Conservation (phyloP, 345 rosid genomes). For the Brassica carinata region DNA sequence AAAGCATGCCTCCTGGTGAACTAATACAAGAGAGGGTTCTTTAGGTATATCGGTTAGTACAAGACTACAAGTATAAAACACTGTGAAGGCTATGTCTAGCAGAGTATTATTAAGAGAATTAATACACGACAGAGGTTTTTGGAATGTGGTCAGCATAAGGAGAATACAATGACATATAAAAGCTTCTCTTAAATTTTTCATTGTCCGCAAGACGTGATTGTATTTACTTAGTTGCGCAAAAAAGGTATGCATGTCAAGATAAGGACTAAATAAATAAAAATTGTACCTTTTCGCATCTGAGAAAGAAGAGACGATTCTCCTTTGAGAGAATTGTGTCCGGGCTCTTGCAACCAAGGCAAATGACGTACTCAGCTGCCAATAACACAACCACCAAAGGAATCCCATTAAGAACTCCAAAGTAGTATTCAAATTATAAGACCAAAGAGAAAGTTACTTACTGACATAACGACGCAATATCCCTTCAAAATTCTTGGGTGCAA, state of each 20-base stretch:
- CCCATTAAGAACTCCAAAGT: neutral
- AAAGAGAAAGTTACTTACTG: constrained; percentile 49
- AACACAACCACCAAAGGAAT: neutral
- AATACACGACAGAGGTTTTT: neutral
- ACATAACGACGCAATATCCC: constrained; percentile 65
- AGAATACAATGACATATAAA: neutral
- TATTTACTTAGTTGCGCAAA: neutral
- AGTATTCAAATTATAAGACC: neutral
- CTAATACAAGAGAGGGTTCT: neutral
- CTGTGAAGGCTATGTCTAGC: neutral
- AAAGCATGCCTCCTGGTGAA: neutral
- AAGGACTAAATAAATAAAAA: neutral
- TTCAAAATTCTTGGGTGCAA: constrained; percentile 77
- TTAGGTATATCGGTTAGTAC: neutral
- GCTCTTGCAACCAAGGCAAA: constrained; percentile 58
- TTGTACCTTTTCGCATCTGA: constrained; percentile 66
- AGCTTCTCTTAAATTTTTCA: neutral
- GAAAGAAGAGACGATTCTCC: constrained; percentile 65
- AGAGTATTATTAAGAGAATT: neutral
- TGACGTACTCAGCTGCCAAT: constrained; percentile 49
- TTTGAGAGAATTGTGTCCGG: constrained; percentile 57
- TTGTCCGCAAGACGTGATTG: neutral
- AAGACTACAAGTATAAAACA: no score
- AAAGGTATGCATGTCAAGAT: neutral
- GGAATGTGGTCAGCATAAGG: neutral